phyloP scores from a whole-genome alignment of 2,329 filamentous ascomycete genomes.

The Ustilaginoidea virens region DNA sequence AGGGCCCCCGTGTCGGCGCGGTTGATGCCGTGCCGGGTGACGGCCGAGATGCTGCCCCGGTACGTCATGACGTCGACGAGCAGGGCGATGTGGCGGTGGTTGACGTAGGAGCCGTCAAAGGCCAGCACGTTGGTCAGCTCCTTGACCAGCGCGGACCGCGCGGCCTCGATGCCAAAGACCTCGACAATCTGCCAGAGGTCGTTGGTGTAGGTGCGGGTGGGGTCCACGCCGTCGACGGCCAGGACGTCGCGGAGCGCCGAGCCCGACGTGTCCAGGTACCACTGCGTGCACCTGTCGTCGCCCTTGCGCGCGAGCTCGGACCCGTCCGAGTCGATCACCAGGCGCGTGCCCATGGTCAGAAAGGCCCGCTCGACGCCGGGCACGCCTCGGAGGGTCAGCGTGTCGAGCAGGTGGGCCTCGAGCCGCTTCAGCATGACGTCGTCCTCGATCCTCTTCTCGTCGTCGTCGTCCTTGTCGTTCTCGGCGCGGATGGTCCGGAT shows the following conservation, averaged over 20 bases:
- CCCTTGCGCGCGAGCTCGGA: slow-evolving; percentile 59
- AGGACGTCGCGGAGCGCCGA: slow-evolving; percentile 76
- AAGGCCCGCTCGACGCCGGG: slow-evolving; percentile 81
- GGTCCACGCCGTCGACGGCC: slow-evolving; percentile 74
- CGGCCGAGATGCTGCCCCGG: slow-evolving; percentile 82
- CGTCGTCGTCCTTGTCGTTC: slow-evolving; percentile 58
- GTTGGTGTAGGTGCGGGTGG: slow-evolving; percentile 79
- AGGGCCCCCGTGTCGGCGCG: slow-evolving; percentile 92
- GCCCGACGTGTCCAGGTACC: slow-evolving; percentile 91
- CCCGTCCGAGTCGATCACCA: slow-evolving; percentile 54
- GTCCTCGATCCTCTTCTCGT: slow-evolving; percentile 51
- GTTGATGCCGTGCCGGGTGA: slow-evolving; percentile 97
- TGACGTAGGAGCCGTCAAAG: slow-evolving; percentile 98
- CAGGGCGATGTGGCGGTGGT: slow-evolving; percentile 90
- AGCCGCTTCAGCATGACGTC: slow-evolving; percentile 88
- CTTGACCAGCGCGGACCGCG: slow-evolving; percentile 69
- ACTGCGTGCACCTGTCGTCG: slow-evolving; percentile 68
- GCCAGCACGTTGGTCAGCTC: slow-evolving; percentile 88
- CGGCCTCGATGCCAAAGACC: slow-evolving; percentile 92
- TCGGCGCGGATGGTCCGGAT: slow-evolving; percentile 62
- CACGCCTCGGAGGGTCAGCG: slow-evolving; percentile 81
- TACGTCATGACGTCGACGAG: slow-evolving; percentile 97
- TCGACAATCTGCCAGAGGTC: slow-evolving; percentile 90
- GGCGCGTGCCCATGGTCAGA: slow-evolving; percentile 64
- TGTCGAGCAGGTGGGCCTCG: slow-evolving; percentile 81